Evolutionary conservation across 768 basidiomycete species (phyloP), one percentile per base, ranked within the genome.

Genomic region (Collybia nuda): DNA sequence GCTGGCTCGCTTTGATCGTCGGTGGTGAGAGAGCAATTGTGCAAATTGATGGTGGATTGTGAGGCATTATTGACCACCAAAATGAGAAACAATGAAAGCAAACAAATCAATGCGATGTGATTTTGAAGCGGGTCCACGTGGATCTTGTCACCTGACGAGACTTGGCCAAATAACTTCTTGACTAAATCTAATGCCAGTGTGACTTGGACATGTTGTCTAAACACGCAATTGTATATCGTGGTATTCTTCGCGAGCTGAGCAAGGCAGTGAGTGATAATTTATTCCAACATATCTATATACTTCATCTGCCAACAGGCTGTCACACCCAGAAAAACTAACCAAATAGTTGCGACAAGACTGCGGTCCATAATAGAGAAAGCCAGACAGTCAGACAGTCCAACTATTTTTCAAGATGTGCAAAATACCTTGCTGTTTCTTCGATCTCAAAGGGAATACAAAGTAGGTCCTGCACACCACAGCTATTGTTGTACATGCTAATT

Each of bases 401-500:
- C 54, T 28, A 51, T 80, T 23, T 62, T 72, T 14, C 67, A 71
- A 9, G 84, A 85, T 56, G 63, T 84, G n/a, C 70, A 80, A 51
- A 82, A 86, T 56, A 74, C 78, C 2, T 65, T 82, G 36, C 73
- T 83, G 4, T 93, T 93, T 65, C 63, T 96, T 66, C 71, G 72
- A 38, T 82, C 90, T 6, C 86, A 91, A 61, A 72, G 88, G 52
- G 79, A 83, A 61, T 76, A 96, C 74, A 89, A 88, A 76, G 93
- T 88, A 43, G 61, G 74, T 21, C 19, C 28, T 32, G 9, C 28
- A n/a, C 23, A 7, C 28, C n/a, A 23, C 15, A 41, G 24, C 11
- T 37, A 14, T 39, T 26, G 12, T 41, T 40, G 24, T 12, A 11
- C 19, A 46, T 42, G 17, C 32, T 38, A 37, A 44, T 21, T n/a